Conservation (phyloP, 2,329 filamentous ascomycete species). For the Talaromyces sp. region DNA sequence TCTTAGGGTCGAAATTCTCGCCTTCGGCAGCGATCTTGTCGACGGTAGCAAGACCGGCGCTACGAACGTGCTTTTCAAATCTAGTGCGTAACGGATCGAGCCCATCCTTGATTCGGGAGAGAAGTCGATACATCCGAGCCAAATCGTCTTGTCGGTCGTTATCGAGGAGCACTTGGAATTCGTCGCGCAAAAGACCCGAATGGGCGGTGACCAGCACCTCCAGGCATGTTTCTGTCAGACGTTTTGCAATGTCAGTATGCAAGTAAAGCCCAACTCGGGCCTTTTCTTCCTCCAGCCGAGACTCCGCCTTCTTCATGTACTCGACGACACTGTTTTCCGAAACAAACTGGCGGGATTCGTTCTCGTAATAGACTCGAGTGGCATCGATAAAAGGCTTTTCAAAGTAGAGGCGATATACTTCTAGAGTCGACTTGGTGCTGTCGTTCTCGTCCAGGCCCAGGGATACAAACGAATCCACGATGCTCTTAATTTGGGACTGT, state of each 20-base stretch:
- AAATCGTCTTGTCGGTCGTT: slow-evolving; percentile 94
- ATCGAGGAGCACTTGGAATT: slow-evolving; percentile 90
- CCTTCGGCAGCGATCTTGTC: slow-evolving; percentile 85
- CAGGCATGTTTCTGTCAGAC: slow-evolving; percentile 82
- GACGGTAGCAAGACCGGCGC: slow-evolving; percentile 80
- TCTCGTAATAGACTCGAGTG: slow-evolving; percentile 79
- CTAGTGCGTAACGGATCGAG: slow-evolving; percentile 79
- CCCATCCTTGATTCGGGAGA: slow-evolving; percentile 84
- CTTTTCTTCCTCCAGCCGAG: slow-evolving; percentile 84
- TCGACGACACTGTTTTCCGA: slow-evolving; percentile 97
- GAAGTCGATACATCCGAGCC: slow-evolving; percentile 89
- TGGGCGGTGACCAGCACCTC: slow-evolving; percentile 86
- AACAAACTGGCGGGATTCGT: slow-evolving; percentile 89
- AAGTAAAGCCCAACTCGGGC: slow-evolving; percentile 88
- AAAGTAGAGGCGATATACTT: slow-evolving; percentile 90
- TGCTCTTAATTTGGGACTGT: slow-evolving; percentile 91
- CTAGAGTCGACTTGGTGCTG: slow-evolving; percentile 85
- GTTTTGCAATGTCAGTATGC: slow-evolving; percentile 79
- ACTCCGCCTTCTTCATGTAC: slow-evolving; percentile 99
- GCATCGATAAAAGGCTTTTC: slow-evolving; percentile 86
- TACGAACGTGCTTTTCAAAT: slow-evolving; percentile 90
- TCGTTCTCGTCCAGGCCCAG: slow-evolving; percentile 91
- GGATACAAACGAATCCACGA: slow-evolving; percentile 94
- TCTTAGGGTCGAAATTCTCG: slow-evolving; percentile 89
- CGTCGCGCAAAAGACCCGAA: slow-evolving; percentile 77